Conservation (phyloP, 2,329 filamentous ascomycete species). For the Colletotrichum aenigma region DNA sequence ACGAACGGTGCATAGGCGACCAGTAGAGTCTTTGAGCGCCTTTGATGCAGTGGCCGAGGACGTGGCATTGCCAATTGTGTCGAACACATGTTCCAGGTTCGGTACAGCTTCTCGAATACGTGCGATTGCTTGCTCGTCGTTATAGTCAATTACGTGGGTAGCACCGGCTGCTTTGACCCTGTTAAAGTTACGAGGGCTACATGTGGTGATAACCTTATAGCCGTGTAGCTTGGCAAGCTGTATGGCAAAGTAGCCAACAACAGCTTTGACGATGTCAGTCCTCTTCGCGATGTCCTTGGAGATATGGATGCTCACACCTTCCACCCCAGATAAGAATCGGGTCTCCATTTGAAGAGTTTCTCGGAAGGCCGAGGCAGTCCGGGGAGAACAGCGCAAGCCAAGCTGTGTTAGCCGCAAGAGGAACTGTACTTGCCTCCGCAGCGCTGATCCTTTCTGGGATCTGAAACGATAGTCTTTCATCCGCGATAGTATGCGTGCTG, state of each 20-base stretch:
- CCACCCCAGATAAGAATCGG: neutral
- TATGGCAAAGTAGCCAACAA: neutral
- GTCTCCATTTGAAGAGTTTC: neutral
- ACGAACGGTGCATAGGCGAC: neutral
- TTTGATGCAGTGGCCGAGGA: neutral
- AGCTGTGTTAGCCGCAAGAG: neutral
- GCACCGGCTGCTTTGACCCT: neutral
- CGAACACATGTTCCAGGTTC: neutral
- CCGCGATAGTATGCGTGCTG: neutral
- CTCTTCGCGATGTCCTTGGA: neutral
- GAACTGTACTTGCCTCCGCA: neutral
- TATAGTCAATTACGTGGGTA: neutral
- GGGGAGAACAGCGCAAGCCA: neutral
- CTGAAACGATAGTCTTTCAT: neutral
- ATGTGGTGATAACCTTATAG: neutral
- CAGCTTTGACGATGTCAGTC: neutral
- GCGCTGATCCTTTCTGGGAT: neutral
- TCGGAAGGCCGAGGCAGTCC: neutral
- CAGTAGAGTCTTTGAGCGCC: neutral
- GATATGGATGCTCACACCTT: neutral
- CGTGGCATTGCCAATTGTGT: neutral
- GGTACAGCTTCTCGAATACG: neutral
- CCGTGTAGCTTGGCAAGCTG: neutral
- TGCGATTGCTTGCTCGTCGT: neutral
- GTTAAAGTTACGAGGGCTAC: neutral